A percentile compares a stretch with the other conserved stretches of the same genome.
Evolutionary conservation across 768 basidiomycete species (phyloP).

Genomic region (Obba rivulosa): DNA sequence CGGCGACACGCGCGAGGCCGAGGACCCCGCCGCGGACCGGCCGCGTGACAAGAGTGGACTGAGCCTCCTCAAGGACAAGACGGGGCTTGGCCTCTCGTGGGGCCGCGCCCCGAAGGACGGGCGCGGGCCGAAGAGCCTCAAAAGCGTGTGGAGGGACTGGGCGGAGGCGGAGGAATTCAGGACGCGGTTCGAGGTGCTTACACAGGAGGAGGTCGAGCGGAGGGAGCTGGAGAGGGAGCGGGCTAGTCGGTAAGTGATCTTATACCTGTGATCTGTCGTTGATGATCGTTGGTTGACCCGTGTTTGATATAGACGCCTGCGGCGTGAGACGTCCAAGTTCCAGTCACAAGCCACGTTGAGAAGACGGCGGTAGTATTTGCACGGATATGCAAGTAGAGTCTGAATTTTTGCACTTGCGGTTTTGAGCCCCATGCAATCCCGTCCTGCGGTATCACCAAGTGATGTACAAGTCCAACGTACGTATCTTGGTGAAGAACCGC

Average conservation of each 20-base stretch:
- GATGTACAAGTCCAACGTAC: too few species aligned
- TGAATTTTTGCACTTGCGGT: too few species aligned
- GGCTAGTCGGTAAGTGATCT: slow-evolving; percentile 57
- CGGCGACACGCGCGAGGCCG: slow-evolving; percentile 35
- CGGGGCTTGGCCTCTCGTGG: slow-evolving; percentile 73
- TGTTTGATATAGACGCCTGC: slow-evolving; percentile 40
- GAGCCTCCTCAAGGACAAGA: slow-evolving; percentile 72
- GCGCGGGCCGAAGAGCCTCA: slow-evolving; percentile 73
- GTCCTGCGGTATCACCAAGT: too few species aligned
- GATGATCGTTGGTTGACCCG: background rate
- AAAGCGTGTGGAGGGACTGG: slow-evolving; percentile 96
- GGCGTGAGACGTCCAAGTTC: slow-evolving; percentile 64
- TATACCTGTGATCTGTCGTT: slow-evolving; percentile 1
- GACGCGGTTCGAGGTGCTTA: slow-evolving; percentile 83
- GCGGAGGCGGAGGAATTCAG: slow-evolving; percentile 85
- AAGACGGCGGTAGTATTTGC: slow-evolving; percentile 5
- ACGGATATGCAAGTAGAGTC: too few species aligned
- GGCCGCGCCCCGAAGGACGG: slow-evolving; percentile 74
- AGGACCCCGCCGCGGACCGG: slow-evolving; percentile 23
- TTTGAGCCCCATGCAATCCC: too few species aligned
- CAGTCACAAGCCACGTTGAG: slow-evolving; percentile 29
- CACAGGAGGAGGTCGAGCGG: slow-evolving; percentile 85
- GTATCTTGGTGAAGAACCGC: too few species aligned
- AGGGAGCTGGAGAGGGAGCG: slow-evolving; percentile 85
- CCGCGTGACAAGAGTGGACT: slow-evolving; percentile 45